These are phyloP conservation scores for Marsdenia floribunda DNA, from an alignment of 257 asterid species.

Conservation along the genomic window DNA sequence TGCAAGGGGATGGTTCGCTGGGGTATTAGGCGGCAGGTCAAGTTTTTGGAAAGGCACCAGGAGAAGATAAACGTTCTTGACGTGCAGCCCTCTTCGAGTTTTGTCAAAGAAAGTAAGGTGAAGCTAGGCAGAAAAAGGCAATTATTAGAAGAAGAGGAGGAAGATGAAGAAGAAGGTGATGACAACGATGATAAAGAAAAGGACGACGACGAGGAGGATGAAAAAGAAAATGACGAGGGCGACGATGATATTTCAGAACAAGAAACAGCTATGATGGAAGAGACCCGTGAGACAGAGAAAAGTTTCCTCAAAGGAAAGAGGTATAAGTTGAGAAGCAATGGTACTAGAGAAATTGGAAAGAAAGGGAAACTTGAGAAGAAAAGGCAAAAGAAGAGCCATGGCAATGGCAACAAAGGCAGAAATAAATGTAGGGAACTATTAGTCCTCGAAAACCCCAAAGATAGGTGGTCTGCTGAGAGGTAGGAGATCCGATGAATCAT, in stretches of 20 bases:
- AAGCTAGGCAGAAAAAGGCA: constrained; percentile 5
- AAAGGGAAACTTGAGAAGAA: constrained; percentile 37
- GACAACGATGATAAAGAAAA: not conserved
- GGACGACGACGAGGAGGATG: constrained; percentile 26
- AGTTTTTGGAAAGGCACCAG: constrained; percentile 64
- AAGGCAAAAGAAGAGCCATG: constrained; percentile 31
- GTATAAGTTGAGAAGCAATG: constrained; percentile 51
- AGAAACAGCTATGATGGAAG: constrained; percentile 31
- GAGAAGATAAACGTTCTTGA: constrained; percentile 25
- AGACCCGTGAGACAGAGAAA: constrained; percentile 24
- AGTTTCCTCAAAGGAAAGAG: constrained; percentile 66
- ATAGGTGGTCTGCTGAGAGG: constrained; percentile 96
- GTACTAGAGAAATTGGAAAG: constrained; percentile 38
- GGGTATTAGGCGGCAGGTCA: constrained; percentile 81
- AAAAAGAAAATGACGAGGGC: constrained; percentile 21
- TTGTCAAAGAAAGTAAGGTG: constrained; percentile 30
- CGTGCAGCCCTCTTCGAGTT: constrained; percentile 45
- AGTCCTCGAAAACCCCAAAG: constrained; percentile 61
- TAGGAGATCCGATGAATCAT: constrained; percentile 17
- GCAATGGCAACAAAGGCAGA: constrained; percentile 25
- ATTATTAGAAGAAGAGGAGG: constrained; percentile 13
- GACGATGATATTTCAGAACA: constrained; percentile 22
- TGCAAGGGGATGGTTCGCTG: constrained; percentile 65
- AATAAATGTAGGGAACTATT: constrained; percentile 45
- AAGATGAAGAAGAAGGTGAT: constrained; percentile 21